Evolutionary conservation across 495 filamentous ascomycete genomes (phyloP), one percentile per base, ranked within the genome.

Genomic region (Penicillium steckii): DNA sequence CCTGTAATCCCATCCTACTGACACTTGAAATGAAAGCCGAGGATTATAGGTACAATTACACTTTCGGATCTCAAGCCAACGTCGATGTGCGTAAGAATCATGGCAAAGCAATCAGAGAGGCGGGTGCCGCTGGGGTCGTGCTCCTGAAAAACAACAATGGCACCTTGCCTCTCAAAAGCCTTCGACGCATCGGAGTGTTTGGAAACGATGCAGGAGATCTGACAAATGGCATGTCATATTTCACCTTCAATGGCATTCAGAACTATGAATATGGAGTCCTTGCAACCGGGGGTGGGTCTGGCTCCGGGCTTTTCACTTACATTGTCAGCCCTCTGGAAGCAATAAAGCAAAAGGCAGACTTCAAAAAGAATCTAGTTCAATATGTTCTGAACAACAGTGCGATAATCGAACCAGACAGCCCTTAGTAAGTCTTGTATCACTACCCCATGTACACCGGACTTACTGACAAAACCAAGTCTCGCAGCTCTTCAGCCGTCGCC

Each of bases 191-290:
- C 17, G 60, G 52, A 8, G 73, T 89, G 13, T 80, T 86, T 48
- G 85, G 85, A 6, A 80, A 83, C 15, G 85, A 86, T 42, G 84
- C 83, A 12, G 79, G 79, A 17, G 73, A 80, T 3, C 70, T 74
- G 7, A 73, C 74, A 5, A 67, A 71, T 8, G 68, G 71, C 8
- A 32, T 53, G 8, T 19, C 15, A 2, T 27, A 27, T 10, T 27
- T 27, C 26, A 27, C 26, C 10, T 27, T 27, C 26, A 27, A 27
- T 10, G 26, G 26, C 10, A 15, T 13, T n/a, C 32, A 15, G 32
- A 15, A 15, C n/a, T 84, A 73, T 63, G 76, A 81, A 15, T 72
- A 68, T 26, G 84, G 85, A 0, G 82, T 80, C 0, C 60, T 87
- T 13, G 72, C 81, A 23, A 74, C 74, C 1, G 81, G 82, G 9